phyloP scores from a whole-genome alignment of 305 asterid species.

The Rubia balearica region DNA sequence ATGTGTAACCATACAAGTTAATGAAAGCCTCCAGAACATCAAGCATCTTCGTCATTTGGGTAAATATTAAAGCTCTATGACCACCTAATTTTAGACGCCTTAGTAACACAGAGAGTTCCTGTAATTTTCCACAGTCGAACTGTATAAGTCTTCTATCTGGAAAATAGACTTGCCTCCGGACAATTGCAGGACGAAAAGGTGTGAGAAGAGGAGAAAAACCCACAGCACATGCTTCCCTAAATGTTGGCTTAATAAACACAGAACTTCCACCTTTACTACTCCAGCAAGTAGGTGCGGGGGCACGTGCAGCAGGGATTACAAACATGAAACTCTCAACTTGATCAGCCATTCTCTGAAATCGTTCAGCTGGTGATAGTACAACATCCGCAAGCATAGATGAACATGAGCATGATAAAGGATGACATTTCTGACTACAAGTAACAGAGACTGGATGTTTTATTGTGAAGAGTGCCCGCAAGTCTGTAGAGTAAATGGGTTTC shows the following conservation, averaged over 20 bases:
- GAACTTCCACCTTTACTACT: slow-evolving; percentile 71
- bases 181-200: slow-evolving; percentile 96
- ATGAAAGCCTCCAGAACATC: slow-evolving; percentile 97
- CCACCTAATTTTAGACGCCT: slow-evolving; percentile 90
- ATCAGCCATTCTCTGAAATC: slow-evolving; percentile 63
- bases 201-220: slow-evolving; percentile 63
- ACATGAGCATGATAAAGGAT: slow-evolving; percentile 46
- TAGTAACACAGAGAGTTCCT: slow-evolving; percentile 85
- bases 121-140: slow-evolving; percentile 97
- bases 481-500: slow-evolving; percentile 77
- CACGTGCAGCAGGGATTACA: slow-evolving; percentile 99
- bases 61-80: slow-evolving; percentile 92
- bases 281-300: slow-evolving; percentile 90
- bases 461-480: slow-evolving; percentile 65
- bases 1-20: slow-evolving; percentile 91
- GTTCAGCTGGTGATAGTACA: slow-evolving; percentile 82
- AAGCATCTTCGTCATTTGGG: slow-evolving; percentile 99
- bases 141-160: slow-evolving; percentile 98
- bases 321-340: slow-evolving; percentile 94
- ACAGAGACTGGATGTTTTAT: slow-evolving; percentile 58
- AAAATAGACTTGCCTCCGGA: slow-evolving; percentile 94
- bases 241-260: slow-evolving; percentile 52
- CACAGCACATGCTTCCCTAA: slow-evolving; percentile 51
- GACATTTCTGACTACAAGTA: slow-evolving; percentile 44
- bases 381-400: slow-evolving; percentile 76